Percentiles rank a stretch among this genome's conserved stretches.
Conservation (phyloP, 1,284 basidiomycete species). For the Ceratobasidium sp. region DNA sequence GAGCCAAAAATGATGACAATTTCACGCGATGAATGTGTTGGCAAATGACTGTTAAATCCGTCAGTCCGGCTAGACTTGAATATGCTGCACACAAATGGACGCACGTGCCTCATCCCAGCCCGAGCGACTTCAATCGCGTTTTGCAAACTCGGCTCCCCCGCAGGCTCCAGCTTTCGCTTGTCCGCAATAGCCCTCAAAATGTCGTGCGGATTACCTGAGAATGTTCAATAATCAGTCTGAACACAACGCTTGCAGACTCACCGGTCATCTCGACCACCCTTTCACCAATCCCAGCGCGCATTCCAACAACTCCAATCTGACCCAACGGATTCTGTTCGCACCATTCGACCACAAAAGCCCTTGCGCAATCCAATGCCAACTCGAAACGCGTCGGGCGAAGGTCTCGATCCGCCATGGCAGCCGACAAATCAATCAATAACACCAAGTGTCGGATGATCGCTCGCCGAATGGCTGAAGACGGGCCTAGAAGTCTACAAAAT, state of each 20-base stretch:
- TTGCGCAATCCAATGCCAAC: conserved; percentile 84
- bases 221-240: not conserved
- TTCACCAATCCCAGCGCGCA: conserved; percentile 88
- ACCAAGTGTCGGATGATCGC: conserved; percentile 97
- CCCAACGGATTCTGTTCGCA: conserved; percentile 99
- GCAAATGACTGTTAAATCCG: conserved; percentile 74
- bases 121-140: conserved; percentile 96
- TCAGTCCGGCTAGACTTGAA: not conserved
- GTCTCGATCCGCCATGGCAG: conserved; percentile 93
- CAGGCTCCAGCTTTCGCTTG: conserved; percentile 85
- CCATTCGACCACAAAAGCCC: conserved; percentile 94
- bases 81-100: not conserved
- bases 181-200: conserved; percentile 86
- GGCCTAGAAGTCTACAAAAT: conserved; percentile 69
- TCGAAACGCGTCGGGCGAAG: conserved; percentile 94
- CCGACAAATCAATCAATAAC: conserved; percentile 87
- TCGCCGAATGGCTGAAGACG: conserved; percentile 85
- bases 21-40: conserved; percentile 93
- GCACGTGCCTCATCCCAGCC: conserved; percentile 79
- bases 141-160: conserved; percentile 93
- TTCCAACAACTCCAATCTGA: conserved; percentile 93
- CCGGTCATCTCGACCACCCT: conserved; percentile 88
- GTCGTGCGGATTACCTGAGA: conserved; percentile 91
- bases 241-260: conserved; percentile 49
- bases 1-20: conserved; percentile 93